These are phyloP conservation scores for Nyssa sinensis DNA, from an alignment of 148 eudicot species.

Conservation along the genomic window DNA sequence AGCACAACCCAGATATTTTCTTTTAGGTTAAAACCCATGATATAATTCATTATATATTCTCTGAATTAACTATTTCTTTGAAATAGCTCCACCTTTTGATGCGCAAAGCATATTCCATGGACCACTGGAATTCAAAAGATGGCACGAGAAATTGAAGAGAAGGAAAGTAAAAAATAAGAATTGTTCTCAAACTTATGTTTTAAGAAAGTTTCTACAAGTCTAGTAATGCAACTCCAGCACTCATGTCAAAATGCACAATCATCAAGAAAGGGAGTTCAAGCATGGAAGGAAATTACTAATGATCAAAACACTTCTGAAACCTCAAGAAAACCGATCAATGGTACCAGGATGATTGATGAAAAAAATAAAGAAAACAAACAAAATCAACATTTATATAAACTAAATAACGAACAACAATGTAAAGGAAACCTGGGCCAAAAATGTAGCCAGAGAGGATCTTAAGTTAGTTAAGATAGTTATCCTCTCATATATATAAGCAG, in stretches of 20 bases:
- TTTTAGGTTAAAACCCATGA: neutral
- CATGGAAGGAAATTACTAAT: neutral
- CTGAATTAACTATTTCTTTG: neutral
- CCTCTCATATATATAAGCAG: constrained; percentile 73
- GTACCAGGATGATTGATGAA: neutral
- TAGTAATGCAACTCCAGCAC: neutral
- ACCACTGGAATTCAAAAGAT: neutral
- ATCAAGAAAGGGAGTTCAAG: constrained; percentile 1
- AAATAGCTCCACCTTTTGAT: neutral
- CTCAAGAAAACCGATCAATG: neutral
- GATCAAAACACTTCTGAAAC: neutral
- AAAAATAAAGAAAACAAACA: neutral
- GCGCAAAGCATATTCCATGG: neutral
- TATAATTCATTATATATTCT: neutral
- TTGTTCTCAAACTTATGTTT: neutral
- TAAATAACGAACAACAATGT: constrained; percentile 2
- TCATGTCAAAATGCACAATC: neutral
- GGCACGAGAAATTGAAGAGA: neutral
- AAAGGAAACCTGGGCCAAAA: constrained; percentile 78
- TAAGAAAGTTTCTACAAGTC: neutral
- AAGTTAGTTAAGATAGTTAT: constrained; percentile 64
- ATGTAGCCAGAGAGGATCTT: constrained; percentile 67
- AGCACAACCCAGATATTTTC: neutral
- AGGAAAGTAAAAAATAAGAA: neutral
- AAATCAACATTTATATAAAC: neutral